Conservation (phyloP, 805 yeast species). For the Nakazawaea anatomiae region DNA sequence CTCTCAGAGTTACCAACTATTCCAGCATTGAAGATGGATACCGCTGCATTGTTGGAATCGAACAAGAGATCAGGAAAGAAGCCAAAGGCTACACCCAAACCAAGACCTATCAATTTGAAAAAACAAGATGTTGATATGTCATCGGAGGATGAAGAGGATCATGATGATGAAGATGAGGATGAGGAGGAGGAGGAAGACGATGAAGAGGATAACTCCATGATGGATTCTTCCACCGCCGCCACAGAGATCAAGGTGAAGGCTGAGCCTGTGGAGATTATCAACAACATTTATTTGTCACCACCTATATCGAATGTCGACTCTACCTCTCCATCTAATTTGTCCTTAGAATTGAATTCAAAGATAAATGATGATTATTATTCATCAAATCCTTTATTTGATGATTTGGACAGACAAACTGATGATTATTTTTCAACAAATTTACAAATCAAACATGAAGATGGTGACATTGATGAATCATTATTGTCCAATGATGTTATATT, state of each 20-base stretch:
- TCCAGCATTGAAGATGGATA: conserved; percentile 14
- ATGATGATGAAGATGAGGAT: conserved; percentile 10
- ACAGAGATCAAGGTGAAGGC: neutral
- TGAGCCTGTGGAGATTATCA: neutral
- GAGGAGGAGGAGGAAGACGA: conserved; percentile 13
- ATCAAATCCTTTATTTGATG: conserved; percentile 4
- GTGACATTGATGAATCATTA: neutral
- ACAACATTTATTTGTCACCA: conserved; percentile 7
- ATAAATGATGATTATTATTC: conserved; percentile 17
- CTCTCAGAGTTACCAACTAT: neutral
- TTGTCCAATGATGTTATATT: conserved; percentile 12
- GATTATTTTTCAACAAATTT: conserved; percentile 15
- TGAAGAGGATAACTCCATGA: neutral
- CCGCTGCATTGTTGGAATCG: conserved; percentile 16
- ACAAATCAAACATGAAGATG: conserved; percentile 21
- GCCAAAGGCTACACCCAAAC: conserved; percentile 3
- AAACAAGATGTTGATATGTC: conserved; percentile 16
- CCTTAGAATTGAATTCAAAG: conserved; percentile 17
- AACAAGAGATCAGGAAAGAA: conserved; percentile 11
- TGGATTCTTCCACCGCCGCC: neutral
- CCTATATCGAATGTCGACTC: conserved; percentile 23
- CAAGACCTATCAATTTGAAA: conserved; percentile 9
- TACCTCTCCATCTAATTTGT: conserved; percentile 24
- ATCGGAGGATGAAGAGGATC: conserved; percentile 13
- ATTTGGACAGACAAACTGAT: conserved; percentile 8